These are phyloP conservation scores for Erysimum pusillum DNA, from an alignment of 441 rosid genomes.

Conservation along the genomic window DNA sequence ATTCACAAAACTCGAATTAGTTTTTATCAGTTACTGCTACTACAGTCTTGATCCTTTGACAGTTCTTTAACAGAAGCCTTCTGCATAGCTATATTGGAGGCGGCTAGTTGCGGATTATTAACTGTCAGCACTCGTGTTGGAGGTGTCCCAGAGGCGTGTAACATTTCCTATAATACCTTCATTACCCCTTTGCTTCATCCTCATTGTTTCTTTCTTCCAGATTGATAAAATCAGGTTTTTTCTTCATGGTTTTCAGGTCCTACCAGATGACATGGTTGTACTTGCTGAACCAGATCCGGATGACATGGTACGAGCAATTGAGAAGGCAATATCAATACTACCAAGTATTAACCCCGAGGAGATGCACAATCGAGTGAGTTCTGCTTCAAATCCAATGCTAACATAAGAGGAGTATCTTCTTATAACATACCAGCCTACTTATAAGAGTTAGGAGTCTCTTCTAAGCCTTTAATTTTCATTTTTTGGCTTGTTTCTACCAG, in stretches of 20 bases:
- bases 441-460: neutral
- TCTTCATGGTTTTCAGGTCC: conserved; percentile 54
- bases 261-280: conserved; percentile 97
- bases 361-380: conserved; percentile 89
- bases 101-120: conserved; percentile 96
- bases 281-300: conserved; percentile 94
- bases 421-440: neutral
- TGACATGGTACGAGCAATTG: conserved; percentile 90
- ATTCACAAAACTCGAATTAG: neutral
- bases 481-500: conserved; percentile 49
- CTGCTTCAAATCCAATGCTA: neutral
- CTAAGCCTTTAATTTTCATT: neutral
- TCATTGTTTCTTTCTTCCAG: conserved; percentile 2
- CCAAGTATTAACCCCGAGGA: conserved; percentile 85
- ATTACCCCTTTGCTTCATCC: neutral
- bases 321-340: conserved; percentile 81
- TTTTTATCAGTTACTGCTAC: conserved; percentile 12
- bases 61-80: conserved; percentile 98
- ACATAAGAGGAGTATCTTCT: too few relatives aligned
- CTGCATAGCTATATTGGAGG: conserved; percentile 98
- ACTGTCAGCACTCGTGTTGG: conserved; percentile 97
- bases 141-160: conserved; percentile 95
- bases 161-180: neutral
- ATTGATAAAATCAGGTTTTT: neutral
- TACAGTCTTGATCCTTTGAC: conserved; percentile 44